phyloP scores from a whole-genome alignment of 306 rosid genomes.

The Coriaria nepalensis region DNA sequence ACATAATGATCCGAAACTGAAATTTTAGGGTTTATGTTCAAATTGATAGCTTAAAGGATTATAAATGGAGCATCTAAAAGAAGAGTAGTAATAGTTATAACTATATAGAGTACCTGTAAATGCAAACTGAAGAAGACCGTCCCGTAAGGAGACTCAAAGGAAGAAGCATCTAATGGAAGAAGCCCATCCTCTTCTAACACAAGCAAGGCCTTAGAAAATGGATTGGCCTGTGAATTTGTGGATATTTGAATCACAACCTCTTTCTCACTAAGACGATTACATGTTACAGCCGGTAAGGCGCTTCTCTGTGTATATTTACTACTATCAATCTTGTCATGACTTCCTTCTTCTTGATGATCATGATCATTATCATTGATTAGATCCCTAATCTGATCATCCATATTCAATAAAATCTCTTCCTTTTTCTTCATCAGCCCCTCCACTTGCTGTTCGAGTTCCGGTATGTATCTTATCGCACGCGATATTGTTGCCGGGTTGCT shows the following conservation, averaged over 20 bases:
- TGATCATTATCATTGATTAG: not conserved
- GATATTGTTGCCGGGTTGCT: conserved; percentile 56
- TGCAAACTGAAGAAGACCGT: conserved; percentile 41
- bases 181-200: conserved; percentile 36
- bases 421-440: conserved; percentile 32
- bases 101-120: conserved; percentile 23
- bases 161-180: conserved; percentile 37
- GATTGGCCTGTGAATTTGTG: conserved; percentile 9
- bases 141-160: conserved; percentile 38
- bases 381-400: conserved; percentile 13
- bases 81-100: too few relatives aligned
- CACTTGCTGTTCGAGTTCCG: conserved; percentile 46
- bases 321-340: too few relatives aligned
- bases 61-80: not conserved
- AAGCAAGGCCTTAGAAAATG: conserved; percentile 27
- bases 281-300: conserved; percentile 29
- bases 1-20: too few relatives aligned
- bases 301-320: not conserved
- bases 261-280: conserved; percentile 29
- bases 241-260: conserved; percentile 46
- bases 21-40: too few relatives aligned
- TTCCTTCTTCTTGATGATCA: not conserved
- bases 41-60: not conserved
- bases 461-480: conserved; percentile 41
- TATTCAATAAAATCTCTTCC: conserved; percentile 27